Conservation (phyloP, 441 rosid species). For the Pelargonium fulgidum region DNA sequence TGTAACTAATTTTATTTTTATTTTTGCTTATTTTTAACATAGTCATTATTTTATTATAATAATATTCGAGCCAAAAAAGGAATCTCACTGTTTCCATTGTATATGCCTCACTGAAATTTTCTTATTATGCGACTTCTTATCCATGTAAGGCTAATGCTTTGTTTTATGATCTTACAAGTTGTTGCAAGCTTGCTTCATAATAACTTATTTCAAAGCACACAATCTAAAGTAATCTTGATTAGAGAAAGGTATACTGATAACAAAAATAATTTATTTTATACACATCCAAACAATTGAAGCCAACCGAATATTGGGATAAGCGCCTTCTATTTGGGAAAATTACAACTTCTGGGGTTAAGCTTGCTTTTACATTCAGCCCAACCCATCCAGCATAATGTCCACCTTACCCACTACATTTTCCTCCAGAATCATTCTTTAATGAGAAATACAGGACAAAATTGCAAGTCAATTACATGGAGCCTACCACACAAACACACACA, state of each 20-base stretch:
- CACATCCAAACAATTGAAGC: neutral
- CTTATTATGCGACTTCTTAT: conserved; percentile 2
- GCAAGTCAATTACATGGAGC: neutral
- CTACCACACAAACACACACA: neutral
- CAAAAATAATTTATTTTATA: neutral
- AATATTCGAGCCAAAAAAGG: neutral
- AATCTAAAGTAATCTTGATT: neutral
- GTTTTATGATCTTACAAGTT: neutral
- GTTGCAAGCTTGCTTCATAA: neutral
- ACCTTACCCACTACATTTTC: neutral
- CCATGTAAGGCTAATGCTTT: neutral
- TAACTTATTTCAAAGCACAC: neutral
- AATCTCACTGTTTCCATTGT: neutral
- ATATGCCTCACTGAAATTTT: neutral
- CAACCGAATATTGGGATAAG: neutral
- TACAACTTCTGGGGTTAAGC: neutral
- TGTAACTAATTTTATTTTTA: neutral
- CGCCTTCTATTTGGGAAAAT: neutral
- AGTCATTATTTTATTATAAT: neutral
- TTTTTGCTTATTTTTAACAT: neutral
- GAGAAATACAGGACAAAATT: neutral
- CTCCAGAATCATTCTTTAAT: neutral
- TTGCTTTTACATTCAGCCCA: neutral
- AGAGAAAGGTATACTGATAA: neutral
- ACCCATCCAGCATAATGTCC: neutral